Evolutionary conservation across 129 eudicot species (phyloP).

Genomic region (Flaveria bidentis): DNA sequence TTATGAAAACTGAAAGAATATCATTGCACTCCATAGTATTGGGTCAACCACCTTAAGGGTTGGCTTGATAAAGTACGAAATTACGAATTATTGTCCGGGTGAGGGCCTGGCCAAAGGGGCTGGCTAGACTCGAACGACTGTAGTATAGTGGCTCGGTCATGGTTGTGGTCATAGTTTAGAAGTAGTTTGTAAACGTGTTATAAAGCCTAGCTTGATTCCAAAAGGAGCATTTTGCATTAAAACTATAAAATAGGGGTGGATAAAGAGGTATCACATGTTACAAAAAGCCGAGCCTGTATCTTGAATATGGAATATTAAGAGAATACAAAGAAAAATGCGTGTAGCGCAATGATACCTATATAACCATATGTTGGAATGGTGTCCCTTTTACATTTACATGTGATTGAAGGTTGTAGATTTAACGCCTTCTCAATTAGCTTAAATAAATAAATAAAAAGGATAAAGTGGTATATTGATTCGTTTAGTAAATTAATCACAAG

Average conservation of each 20-base stretch:
- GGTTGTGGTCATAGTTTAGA: neutral
- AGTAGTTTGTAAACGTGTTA: neutral
- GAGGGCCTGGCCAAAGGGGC: neutral
- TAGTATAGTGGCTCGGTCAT: neutral
- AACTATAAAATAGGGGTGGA: neutral
- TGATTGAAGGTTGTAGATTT: no score
- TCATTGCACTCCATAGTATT: neutral
- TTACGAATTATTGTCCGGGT: neutral
- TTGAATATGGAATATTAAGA: neutral
- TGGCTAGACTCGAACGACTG: no score
- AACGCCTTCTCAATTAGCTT: no score
- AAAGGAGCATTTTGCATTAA: neutral
- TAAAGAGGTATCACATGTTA: neutral
- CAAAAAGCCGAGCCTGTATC: neutral
- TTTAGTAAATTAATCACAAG: conserved; percentile 71
- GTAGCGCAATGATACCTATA: no score
- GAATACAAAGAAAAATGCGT: neutral
- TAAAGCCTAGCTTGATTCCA: neutral
- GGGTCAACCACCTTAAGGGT: neutral
- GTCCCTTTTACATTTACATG: no score
- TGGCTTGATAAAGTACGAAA: neutral
- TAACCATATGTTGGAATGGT: no score
- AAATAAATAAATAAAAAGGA: no score
- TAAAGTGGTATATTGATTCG: conserved; percentile 47
- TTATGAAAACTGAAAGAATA: neutral